A percentile compares a stretch with the other conserved stretches of the same genome.
These are phyloP conservation scores for Alternaria sp. DNA, from an alignment of 2,329 filamentous ascomycete species.

Conservation along the genomic window DNA sequence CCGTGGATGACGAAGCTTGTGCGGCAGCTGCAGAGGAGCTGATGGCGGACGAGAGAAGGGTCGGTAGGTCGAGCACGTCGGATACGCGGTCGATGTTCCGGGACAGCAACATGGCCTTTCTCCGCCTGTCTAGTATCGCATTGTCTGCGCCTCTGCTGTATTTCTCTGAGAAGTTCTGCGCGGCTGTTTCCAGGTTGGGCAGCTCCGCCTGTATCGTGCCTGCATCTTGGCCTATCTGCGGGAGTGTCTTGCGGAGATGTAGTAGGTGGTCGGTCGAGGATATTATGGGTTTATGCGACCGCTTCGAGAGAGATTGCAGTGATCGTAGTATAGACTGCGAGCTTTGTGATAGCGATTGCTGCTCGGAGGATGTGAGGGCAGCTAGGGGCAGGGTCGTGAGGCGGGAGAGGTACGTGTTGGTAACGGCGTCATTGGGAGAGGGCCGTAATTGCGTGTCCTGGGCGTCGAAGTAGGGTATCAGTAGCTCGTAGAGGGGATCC, in stretches of 20 bases:
- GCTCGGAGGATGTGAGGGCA: constrained; percentile 75
- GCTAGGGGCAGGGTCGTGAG: constrained; percentile 78
- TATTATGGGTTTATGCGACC: constrained; percentile 85
- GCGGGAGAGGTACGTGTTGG: constrained; percentile 74
- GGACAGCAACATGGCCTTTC: constrained; percentile 79
- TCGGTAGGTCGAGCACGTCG: constrained; percentile 89
- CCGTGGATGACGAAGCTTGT: constrained; percentile 47
- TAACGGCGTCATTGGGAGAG: constrained; percentile 57
- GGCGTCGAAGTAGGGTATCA: constrained; percentile 66
- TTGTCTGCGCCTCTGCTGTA: constrained; percentile 77
- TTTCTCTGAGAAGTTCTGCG: constrained; percentile 79
- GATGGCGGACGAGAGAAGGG: constrained; percentile 81
- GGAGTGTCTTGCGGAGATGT: constrained; percentile 75
- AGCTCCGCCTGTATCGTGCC: constrained; percentile 73
- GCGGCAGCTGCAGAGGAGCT: constrained; percentile 60
- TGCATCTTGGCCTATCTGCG: constrained; percentile 69
- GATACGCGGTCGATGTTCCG: constrained; percentile 88
- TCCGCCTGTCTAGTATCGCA: constrained; percentile 71
- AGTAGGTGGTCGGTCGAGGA: constrained; percentile 78
- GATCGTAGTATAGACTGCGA: constrained; percentile 82
- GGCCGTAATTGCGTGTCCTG: constrained; percentile 48
- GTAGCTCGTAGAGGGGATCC: constrained; percentile 77
- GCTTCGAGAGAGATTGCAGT: constrained; percentile 85
- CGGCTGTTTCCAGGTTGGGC: constrained; percentile 78
- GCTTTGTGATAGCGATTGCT: constrained; percentile 77